These are phyloP conservation scores for Hypsizygus ulmarius DNA, from an alignment of 1,284 basidiomycete genomes.

Conservation along the genomic window DNA sequence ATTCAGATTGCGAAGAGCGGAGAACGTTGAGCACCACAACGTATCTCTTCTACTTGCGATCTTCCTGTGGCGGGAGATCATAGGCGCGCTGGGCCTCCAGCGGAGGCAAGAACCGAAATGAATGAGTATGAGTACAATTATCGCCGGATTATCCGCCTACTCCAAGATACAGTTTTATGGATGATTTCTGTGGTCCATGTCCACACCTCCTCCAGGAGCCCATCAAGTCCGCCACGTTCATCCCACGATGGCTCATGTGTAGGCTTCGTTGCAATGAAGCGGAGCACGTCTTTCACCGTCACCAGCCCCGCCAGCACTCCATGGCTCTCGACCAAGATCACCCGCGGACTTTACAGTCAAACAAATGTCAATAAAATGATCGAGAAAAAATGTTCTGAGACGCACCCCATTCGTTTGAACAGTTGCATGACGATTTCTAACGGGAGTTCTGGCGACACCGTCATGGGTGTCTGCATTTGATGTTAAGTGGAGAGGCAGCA, in stretches of 20 bases:
- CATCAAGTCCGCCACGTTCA: slow-evolving; percentile 60
- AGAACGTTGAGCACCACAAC: background rate
- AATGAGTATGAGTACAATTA: slow-evolving; percentile 28
- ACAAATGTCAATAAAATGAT: slow-evolving; percentile 8
- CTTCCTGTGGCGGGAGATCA: background rate
- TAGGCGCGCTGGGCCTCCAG: background rate
- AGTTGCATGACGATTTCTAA: slow-evolving; percentile 96
- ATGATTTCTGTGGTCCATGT: slow-evolving; percentile 45
- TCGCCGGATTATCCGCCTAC: slow-evolving; percentile 38
- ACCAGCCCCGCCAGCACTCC: slow-evolving; percentile 85
- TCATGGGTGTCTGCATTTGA: slow-evolving; percentile 76
- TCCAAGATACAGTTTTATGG: slow-evolving; percentile 38
- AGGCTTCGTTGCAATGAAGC: slow-evolving; percentile 66
- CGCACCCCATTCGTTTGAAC: slow-evolving; percentile 94
- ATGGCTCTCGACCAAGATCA: slow-evolving; percentile 88
- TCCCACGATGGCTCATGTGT: slow-evolving; percentile 55
- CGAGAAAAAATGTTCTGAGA: slow-evolving; percentile 17
- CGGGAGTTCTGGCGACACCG: slow-evolving; percentile 89
- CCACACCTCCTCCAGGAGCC: slow-evolving; percentile 60
- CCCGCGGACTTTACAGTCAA: slow-evolving; percentile 67
- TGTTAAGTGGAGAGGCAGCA: slow-evolving; percentile 13
- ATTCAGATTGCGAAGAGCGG: background rate
- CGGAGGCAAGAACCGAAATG: slow-evolving; percentile 3
- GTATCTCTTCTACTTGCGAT: background rate
- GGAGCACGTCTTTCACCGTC: slow-evolving; percentile 94